phyloP scores from a whole-genome alignment of 768 basidiomycete species.

The Amanita jacksonii region DNA sequence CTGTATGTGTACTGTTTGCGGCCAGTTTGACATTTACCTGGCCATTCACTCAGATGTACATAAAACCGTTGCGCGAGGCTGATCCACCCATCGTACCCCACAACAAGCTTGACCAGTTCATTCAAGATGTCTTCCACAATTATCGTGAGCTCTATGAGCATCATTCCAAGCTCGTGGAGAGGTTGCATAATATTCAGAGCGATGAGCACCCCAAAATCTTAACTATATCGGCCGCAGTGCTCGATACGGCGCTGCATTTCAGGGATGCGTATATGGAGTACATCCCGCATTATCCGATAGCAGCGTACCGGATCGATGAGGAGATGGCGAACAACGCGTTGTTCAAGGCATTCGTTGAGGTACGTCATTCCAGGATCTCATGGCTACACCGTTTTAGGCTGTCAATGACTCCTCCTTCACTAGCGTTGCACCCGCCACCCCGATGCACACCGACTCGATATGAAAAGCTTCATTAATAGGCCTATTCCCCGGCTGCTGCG shows the following conservation, averaged over 20 bases:
- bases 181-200: slow-evolving; percentile 76
- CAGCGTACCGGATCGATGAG: slow-evolving; percentile 78
- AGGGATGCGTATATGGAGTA: slow-evolving; percentile 90
- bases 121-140: slow-evolving; percentile 87
- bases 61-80: slow-evolving; percentile 62
- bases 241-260: slow-evolving; percentile 87
- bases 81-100: slow-evolving; percentile 73
- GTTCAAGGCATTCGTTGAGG: slow-evolving; percentile 78
- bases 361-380: slow-evolving; percentile 20
- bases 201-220: slow-evolving; percentile 79
- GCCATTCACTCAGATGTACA: slow-evolving; percentile 54
- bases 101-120: slow-evolving; percentile 64
- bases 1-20: slow-evolving; percentile 33
- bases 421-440: slow-evolving; percentile 50
- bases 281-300: slow-evolving; percentile 86
- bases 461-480: slow-evolving; percentile 88
- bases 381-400: slow-evolving; percentile 23
- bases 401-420: neutral
- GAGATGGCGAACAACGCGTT: slow-evolving; percentile 72
- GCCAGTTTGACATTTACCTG: neutral
- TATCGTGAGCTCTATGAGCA: slow-evolving; percentile 66
- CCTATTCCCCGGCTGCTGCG: slow-evolving; percentile 84
- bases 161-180: slow-evolving; percentile 68
- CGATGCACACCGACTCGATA: slow-evolving; percentile 72
- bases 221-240: slow-evolving; percentile 76